phyloP scores from a whole-genome alignment of 176 grass and related monocot species.

The Musa troglodytarum region DNA sequence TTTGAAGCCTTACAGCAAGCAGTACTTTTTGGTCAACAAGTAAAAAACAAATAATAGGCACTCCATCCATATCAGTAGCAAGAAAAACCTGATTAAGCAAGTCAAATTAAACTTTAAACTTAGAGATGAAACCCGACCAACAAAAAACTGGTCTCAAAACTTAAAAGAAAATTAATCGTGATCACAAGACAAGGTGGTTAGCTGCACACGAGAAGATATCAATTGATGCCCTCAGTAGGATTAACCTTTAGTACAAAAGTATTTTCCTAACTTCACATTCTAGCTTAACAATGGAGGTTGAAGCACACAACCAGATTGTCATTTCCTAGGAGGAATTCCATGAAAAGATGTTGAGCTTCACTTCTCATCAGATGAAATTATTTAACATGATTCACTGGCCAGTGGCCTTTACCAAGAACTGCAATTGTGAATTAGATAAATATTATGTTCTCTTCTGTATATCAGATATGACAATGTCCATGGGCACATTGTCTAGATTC shows the following conservation, averaged over 20 bases:
- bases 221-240: not conserved
- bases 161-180: not conserved
- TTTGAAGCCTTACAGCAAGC: slow-evolving; percentile 67
- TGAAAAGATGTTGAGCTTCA: no score
- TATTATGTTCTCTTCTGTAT: no score
- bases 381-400: no score
- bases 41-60: slow-evolving; percentile 75
- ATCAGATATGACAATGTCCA: no score
- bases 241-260: not conserved
- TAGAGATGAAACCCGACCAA: not conserved
- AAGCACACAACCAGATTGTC: not conserved
- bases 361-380: no score
- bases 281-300: not conserved
- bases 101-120: not conserved
- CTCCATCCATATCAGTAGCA: slow-evolving; percentile 85
- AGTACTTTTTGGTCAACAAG: slow-evolving; percentile 66
- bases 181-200: not conserved
- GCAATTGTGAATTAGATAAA: no score
- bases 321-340: no score
- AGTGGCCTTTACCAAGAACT: no score
- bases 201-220: not conserved
- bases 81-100: slow-evolving; percentile 65
- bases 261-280: not conserved
- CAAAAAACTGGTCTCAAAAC: not conserved
- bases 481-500: no score